Evolutionary conservation across 768 basidiomycete genomes (phyloP), one percentile per base, ranked within the genome.

Genomic region (Saitozyma sp.): DNA sequence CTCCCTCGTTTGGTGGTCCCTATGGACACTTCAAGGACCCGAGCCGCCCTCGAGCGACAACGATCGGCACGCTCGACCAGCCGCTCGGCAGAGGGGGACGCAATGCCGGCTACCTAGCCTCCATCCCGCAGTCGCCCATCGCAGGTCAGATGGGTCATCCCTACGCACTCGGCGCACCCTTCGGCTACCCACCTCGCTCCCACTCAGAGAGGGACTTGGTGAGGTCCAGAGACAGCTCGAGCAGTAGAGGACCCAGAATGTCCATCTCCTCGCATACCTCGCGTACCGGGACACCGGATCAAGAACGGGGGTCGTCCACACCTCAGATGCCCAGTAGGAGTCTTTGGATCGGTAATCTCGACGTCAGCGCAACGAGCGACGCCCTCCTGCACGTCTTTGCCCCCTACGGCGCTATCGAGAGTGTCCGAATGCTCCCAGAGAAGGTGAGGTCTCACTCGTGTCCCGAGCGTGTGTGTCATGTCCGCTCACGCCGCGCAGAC

Each of bases 271-370:
- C 69, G 7, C 73, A 73, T 56, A 69, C 67, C 37, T 75, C 73
- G 14, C 54, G 76, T 16, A 64, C 78, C 9, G 70, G 67, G 6
- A 78, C 75, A 8, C 77, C 78, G 5, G 76, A 78, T 56, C 51
- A 63, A 43, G 67, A 61, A 39, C 65, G 65, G 37, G 71, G 68
- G 11, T 64, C 48, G 0, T 68, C 68, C n/a, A 75, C 69, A 9
- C 68, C 72, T 4, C 94, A 97, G 81, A 89, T 91, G 46, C 95
- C 96, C 42, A 95, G 95, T 10, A 88, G 96, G 55, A 94, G 92
- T 41, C 83, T 99, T 38, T 99, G 96, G 95, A 96, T 99, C 75
- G 96, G 96, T 54, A 98, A 98, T 80, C 83, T 99, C 54, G 96
- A 97, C 79, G 91, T 90, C 68, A 89, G 89, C 58, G 91, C 95